A percentile compares a stretch with the other conserved stretches of the same genome.
These are phyloP conservation scores for Escovopsis sp. DNA, from an alignment of 2,329 filamentous ascomycete genomes.

Conservation along the genomic window DNA sequence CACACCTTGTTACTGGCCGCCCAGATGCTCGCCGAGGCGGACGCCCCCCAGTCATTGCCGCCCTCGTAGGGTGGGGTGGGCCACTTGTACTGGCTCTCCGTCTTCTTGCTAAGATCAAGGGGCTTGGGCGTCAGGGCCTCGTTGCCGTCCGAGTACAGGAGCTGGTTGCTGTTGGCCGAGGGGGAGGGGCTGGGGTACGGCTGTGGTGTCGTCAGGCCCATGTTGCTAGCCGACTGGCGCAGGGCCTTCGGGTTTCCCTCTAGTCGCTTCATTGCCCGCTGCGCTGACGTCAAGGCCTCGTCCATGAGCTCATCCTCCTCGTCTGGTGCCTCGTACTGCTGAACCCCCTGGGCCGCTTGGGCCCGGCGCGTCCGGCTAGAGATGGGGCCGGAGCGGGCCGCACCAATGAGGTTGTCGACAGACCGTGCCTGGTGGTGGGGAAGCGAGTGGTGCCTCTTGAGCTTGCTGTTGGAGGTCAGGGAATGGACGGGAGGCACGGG, in stretches of 20 bases:
- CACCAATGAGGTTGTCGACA: constrained; percentile 46
- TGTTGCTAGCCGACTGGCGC: constrained; percentile 50
- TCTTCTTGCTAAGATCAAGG: constrained; percentile 50
- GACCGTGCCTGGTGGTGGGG: constrained; percentile 49
- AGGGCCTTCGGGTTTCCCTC: constrained; percentile 34
- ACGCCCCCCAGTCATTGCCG: constrained; percentile 67
- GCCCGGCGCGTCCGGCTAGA: constrained; percentile 70
- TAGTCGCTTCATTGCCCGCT: constrained; percentile 58
- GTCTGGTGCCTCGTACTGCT: constrained; percentile 85
- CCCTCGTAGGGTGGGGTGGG: constrained; percentile 93
- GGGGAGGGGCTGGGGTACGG: constrained; percentile 56
- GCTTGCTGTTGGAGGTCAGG: constrained; percentile 29
- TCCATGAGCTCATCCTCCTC: constrained; percentile 94
- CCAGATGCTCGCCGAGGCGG: constrained; percentile 69
- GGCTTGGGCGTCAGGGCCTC: constrained; percentile 54
- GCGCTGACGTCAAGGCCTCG: constrained; percentile 68
- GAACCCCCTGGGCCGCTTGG: constrained; percentile 57
- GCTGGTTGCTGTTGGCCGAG: constrained; percentile 68
- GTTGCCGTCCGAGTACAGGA: constrained; percentile 55
- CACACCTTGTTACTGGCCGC: constrained; percentile 52
- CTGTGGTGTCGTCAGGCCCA: constrained; percentile 33
- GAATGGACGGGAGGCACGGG: constrained; percentile 41
- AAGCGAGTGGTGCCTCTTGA: constrained; percentile 52
- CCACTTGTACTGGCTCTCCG: constrained; percentile 53
- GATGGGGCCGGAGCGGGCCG: constrained; percentile 45